A percentile compares a stretch with the other conserved stretches of the same genome.
Conservation (phyloP, 169 alveolate species). For the Eimeria sp. region DNA sequence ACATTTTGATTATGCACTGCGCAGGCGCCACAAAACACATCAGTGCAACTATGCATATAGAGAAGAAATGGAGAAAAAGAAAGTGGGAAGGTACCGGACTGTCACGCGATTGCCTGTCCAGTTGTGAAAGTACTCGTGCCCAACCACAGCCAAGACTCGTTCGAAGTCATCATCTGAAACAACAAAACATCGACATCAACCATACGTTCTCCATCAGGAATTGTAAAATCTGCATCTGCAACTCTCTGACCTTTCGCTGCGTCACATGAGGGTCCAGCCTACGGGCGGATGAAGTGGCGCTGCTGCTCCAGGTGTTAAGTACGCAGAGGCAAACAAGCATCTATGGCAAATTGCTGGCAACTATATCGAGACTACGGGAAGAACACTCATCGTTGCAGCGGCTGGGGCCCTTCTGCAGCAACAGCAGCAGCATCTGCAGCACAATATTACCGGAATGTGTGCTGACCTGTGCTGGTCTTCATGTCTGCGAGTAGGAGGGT, state of each 20-base stretch:
- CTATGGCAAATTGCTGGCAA: neutral
- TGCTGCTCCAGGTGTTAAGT: neutral
- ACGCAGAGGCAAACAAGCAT: neutral
- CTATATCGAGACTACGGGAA: neutral
- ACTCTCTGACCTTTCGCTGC: too few relatives aligned
- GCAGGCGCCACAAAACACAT: neutral
- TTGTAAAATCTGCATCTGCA: too few relatives aligned
- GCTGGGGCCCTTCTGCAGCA: neutral
- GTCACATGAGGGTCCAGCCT: too few relatives aligned
- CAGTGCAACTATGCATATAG: neutral
- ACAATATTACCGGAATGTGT: neutral
- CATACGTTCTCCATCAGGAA: neutral
- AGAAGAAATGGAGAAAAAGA: constrained; percentile 84
- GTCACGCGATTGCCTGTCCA: constrained; percentile 98
- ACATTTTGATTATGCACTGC: neutral
- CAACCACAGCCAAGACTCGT: constrained; percentile 93
- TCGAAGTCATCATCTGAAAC: constrained; percentile 91
- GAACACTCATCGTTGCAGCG: neutral
- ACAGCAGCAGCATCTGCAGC: neutral
- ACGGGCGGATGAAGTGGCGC: neutral
- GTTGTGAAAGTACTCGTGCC: constrained; percentile 97
- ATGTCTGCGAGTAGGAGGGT: constrained; percentile 93
- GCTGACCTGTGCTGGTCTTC: constrained; percentile 89
- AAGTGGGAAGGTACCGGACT: constrained; percentile 93
- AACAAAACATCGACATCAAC: neutral